Percentiles rank a stretch among this genome's conserved stretches.
Evolutionary conservation across 345 rosid genomes (phyloP).

Genomic region (Rubroshorea leprosula): DNA sequence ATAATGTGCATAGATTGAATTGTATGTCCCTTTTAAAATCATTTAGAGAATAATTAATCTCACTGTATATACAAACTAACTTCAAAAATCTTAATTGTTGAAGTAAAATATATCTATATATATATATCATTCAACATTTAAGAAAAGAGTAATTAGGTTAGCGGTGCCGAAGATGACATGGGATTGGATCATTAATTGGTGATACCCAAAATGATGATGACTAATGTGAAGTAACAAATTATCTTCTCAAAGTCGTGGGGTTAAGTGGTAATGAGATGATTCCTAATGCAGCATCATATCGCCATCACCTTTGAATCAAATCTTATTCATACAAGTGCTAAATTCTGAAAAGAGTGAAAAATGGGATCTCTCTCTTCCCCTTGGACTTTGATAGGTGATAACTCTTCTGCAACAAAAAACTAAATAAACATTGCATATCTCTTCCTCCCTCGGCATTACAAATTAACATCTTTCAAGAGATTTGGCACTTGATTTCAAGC

Average conservation of each 20-base stretch:
- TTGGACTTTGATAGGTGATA: too few relatives aligned
- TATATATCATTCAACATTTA: too few relatives aligned
- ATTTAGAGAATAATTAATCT: too few relatives aligned
- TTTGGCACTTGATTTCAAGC: conserved; percentile 3
- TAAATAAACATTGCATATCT: not conserved
- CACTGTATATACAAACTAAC: too few relatives aligned
- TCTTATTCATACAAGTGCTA: conserved; percentile 13
- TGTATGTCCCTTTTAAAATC: too few relatives aligned
- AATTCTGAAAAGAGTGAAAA: conserved; percentile 10
- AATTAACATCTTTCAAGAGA: conserved; percentile 20
- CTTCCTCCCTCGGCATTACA: conserved; percentile 7
- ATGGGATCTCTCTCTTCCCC: conserved; percentile 6
- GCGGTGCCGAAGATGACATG: too few relatives aligned
- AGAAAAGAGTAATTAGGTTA: too few relatives aligned
- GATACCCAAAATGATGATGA: not conserved
- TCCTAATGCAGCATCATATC: conserved; percentile 14
- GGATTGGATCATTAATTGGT: not conserved
- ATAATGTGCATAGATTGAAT: too few relatives aligned
- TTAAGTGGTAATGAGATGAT: conserved; percentile 9
- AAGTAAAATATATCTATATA: too few relatives aligned
- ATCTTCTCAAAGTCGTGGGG: not conserved
- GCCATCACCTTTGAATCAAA: conserved; percentile 13
- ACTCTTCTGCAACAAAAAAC: too few relatives aligned
- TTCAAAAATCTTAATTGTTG: too few relatives aligned
- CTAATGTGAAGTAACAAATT: not conserved